phyloP scores from a whole-genome alignment of 345 rosid species.

The Eucalyptus curtisii region DNA sequence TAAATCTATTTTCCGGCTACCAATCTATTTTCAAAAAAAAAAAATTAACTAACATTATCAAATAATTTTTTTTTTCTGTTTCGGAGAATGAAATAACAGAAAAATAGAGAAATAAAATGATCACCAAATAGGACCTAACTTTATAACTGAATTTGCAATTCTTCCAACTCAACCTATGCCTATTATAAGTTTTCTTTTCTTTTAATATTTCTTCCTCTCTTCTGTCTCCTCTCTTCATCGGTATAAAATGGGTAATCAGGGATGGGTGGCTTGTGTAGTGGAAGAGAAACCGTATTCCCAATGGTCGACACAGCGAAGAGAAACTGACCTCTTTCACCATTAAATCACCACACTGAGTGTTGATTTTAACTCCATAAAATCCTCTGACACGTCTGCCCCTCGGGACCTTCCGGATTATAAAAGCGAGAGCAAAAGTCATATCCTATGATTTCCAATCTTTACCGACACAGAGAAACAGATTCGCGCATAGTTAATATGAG shows the following conservation, averaged over 20 bases:
- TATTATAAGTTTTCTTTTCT: not conserved
- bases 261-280: not conserved
- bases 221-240: not conserved
- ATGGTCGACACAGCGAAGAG: accelerated
- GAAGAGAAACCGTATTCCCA: not conserved
- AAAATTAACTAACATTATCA: too few relatives aligned
- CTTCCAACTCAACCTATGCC: not conserved
- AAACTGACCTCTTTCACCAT: constrained; percentile 19
- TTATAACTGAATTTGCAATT: not conserved
- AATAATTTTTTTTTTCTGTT: too few relatives aligned
- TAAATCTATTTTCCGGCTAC: too few relatives aligned
- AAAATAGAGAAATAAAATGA: too few relatives aligned
- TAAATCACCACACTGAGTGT: constrained; percentile 8
- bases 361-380: not conserved
- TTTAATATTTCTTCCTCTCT: not conserved
- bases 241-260: not conserved
- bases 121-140: accelerated
- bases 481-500: not conserved
- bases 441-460: not conserved
- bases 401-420: not conserved
- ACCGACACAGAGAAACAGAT: not conserved
- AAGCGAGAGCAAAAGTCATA: not conserved
- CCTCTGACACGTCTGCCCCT: not conserved
- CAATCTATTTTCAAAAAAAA: accelerated
- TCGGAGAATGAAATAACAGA: accelerated